Conservation (phyloP, 208 protist species). For the Acanthamoeba triangularis region DNA sequence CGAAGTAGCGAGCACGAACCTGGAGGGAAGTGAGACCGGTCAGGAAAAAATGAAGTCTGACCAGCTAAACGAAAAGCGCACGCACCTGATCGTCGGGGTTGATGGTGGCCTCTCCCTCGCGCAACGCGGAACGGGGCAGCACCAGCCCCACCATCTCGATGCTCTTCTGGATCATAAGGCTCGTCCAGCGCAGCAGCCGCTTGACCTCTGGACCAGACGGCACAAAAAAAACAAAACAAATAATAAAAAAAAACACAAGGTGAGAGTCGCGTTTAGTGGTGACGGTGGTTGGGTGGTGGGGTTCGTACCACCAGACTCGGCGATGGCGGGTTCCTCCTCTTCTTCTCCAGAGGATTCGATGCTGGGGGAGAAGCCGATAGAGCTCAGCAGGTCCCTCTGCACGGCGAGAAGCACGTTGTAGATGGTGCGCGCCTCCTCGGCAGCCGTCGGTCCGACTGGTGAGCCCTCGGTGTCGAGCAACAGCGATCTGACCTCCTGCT, state of each 20-base stretch:
- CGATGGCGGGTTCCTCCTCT: background rate
- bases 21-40: background rate
- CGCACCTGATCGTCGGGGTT: background rate
- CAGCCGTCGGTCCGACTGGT: background rate
- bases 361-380: background rate
- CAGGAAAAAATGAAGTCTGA: background rate
- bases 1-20: background rate
- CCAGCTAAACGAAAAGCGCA: background rate
- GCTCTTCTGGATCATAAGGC: background rate
- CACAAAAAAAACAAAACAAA: too few relatives aligned
- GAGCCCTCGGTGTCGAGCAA: constrained; percentile 7
- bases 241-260: too few relatives aligned
- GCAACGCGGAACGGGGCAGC: constrained; percentile 19
- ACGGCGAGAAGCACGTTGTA: constrained; percentile 38
- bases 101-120: constrained; percentile 11
- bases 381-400: constrained; percentile 26
- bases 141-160: constrained; percentile 6
- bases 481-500: background rate
- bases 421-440: constrained; percentile 53
- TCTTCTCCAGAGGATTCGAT: background rate
- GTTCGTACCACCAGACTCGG: background rate
- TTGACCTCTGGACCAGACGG: background rate
- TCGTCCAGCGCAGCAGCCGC: constrained; percentile 13
- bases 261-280: too few relatives aligned
- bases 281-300: too few relatives aligned